phyloP scores from a whole-genome alignment of 2,329 filamentous ascomycete genomes.

The Verticillium isaacii region DNA sequence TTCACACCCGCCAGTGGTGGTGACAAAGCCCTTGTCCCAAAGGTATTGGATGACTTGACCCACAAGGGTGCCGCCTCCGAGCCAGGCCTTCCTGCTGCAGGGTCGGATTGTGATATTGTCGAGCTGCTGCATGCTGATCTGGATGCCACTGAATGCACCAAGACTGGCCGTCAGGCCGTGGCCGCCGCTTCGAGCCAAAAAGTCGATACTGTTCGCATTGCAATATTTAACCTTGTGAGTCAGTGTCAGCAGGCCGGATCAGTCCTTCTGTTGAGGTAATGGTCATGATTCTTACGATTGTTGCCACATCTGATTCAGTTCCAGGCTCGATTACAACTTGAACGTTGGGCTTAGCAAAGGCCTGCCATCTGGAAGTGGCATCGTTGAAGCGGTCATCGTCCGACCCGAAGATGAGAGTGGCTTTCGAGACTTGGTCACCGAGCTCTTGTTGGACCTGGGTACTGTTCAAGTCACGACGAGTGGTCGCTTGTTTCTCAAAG shows the following conservation, averaged over 20 bases:
- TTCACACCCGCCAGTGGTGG: slow-evolving; percentile 19
- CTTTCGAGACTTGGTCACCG: neutral
- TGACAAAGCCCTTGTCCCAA: slow-evolving; percentile 3
- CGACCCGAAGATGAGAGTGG: neutral
- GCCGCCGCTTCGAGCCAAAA: slow-evolving; percentile 12
- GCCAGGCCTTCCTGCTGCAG: slow-evolving; percentile 12
- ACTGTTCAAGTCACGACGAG: neutral
- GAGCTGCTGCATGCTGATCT: slow-evolving; percentile 14
- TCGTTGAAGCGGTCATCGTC: neutral
- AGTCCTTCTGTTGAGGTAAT: neutral
- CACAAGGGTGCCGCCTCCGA: slow-evolving; percentile 13
- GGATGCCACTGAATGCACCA: slow-evolving; percentile 13
- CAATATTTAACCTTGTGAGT: slow-evolving; percentile 6
- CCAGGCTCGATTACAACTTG: neutral
- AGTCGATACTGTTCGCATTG: slow-evolving; percentile 2
- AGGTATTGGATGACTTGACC: slow-evolving; percentile 1
- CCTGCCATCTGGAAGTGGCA: neutral
- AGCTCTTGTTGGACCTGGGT: neutral
- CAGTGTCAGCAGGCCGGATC: neutral
- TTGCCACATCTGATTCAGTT: neutral
- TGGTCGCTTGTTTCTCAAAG: neutral
- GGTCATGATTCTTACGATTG: neutral
- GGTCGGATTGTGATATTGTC: slow-evolving; percentile 13
- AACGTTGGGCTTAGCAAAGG: neutral
- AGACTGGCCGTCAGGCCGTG: slow-evolving; percentile 13